Conservation (phyloP, 2,329 filamentous ascomycete genomes). For the Tolypocladium sp. region DNA sequence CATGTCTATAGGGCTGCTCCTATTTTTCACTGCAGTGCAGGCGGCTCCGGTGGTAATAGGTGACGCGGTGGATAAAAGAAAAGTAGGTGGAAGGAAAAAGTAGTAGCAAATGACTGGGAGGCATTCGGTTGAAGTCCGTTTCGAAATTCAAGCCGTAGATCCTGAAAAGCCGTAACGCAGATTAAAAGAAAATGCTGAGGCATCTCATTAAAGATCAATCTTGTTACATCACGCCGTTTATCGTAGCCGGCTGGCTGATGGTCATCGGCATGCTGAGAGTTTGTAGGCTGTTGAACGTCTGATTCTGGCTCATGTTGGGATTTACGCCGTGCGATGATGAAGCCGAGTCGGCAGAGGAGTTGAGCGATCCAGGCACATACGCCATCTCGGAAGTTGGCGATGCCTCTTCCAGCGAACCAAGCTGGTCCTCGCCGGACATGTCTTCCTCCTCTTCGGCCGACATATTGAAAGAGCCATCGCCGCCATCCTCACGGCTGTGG, state of each 20-base stretch:
- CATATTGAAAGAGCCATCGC: conserved; percentile 48
- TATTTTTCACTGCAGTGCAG: conserved; percentile 16
- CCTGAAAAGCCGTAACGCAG: conserved; percentile 1
- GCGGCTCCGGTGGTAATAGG: conserved; percentile 9
- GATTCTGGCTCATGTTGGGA: conserved; percentile 11
- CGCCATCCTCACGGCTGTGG: conserved; percentile 56
- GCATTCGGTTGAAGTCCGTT: background rate
- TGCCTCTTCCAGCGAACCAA: conserved; percentile 70
- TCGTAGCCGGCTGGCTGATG: conserved; percentile 44
- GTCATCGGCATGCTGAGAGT: conserved; percentile 57
- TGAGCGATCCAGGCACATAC: conserved; percentile 47
- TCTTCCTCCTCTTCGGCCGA: conserved; percentile 84
- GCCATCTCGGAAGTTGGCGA: conserved; percentile 63
- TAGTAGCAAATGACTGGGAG: conserved; percentile 1
- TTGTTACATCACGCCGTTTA: conserved; percentile 36
- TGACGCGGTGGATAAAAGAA: conserved; percentile 8
- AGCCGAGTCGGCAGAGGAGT: conserved; percentile 25
- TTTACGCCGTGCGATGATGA: conserved; percentile 9
- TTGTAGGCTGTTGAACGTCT: conserved; percentile 48
- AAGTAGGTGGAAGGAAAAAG: conserved; percentile 7
- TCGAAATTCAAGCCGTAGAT: background rate
- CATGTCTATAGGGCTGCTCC: conserved; percentile 13
- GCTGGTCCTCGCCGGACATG: conserved; percentile 71
- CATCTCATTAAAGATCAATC: conserved; percentile 2
- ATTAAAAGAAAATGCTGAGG: conserved; percentile 9